phyloP scores from a whole-genome alignment of 495 filamentous ascomycete species.

The Immersiella caudata region DNA sequence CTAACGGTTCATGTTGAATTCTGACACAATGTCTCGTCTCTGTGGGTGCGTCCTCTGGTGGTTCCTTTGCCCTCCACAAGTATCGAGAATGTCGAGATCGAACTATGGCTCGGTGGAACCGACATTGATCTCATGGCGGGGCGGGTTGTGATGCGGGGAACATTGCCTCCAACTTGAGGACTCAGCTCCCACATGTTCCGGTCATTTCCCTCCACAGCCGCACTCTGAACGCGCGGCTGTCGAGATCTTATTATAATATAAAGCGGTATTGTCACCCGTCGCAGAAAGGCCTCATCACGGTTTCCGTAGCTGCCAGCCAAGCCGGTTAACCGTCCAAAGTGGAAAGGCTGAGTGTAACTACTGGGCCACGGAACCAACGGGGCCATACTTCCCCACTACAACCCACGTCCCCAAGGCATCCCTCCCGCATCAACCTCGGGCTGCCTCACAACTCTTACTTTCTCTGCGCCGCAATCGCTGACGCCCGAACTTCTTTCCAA shows the following conservation, averaged over 20 bases:
- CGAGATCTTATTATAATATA: neutral
- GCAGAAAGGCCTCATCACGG: neutral
- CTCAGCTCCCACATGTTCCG: neutral
- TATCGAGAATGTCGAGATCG: too few relatives aligned
- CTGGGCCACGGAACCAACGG: neutral
- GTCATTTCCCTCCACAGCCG: constrained; percentile 4
- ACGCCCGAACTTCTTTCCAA: constrained; percentile 8
- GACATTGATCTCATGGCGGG: neutral
- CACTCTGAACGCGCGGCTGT: neutral
- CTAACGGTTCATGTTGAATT: too few relatives aligned
- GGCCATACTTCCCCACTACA: neutral
- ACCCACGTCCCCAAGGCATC: constrained; percentile 1
- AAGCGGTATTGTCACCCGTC: neutral
- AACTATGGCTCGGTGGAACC: too few relatives aligned
- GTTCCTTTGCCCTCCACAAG: too few relatives aligned
- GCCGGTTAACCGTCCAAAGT: constrained; percentile 4
- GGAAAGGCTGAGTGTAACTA: too few relatives aligned
- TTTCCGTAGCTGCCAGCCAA: neutral
- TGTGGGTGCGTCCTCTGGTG: too few relatives aligned
- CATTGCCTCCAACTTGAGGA: neutral
- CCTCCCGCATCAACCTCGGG: constrained; percentile 7
- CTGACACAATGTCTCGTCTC: neutral
- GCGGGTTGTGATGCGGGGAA: constrained; percentile 10
- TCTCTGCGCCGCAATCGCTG: neutral
- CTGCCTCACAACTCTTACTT: constrained; percentile 15